These are phyloP conservation scores for Gossypium sturtianum DNA, from an alignment of 345 rosid species.

Conservation along the genomic window DNA sequence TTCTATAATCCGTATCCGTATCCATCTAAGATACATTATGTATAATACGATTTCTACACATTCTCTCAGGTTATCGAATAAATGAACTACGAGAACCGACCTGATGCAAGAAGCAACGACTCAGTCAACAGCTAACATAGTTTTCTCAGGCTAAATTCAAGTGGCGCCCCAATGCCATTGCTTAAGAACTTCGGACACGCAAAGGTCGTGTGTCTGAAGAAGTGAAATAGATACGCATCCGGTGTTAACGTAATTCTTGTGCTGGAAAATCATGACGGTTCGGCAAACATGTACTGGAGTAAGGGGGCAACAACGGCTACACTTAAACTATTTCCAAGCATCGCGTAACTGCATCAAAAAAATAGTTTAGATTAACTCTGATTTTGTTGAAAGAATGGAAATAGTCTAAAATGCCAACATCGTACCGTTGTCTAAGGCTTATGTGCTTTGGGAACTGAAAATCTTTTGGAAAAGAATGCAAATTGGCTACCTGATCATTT, in stretches of 20 bases:
- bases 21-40: neutral
- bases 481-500: slow-evolving; percentile 65
- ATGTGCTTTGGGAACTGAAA: slow-evolving; percentile 65
- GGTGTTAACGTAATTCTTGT: neutral
- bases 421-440: slow-evolving; percentile 76
- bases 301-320: slow-evolving; percentile 84
- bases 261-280: slow-evolving; percentile 28
- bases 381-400: neutral
- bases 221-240: slow-evolving; percentile 1
- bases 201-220: neutral
- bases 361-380: neutral
- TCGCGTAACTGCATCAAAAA: slow-evolving; percentile 60
- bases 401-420: neutral
- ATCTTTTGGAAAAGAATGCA: slow-evolving; percentile 83
- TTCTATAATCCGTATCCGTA: neutral
- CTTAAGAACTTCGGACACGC: neutral
- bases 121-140: neutral
- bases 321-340: slow-evolving; percentile 92
- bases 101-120: neutral
- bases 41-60: neutral
- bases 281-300: slow-evolving; percentile 57
- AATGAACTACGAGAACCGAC: neutral
- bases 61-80: neutral
- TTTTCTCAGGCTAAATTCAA: neutral
- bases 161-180: neutral